A percentile compares a stretch with the other conserved stretches of the same genome.
Evolutionary conservation across 169 alveolate species (phyloP).

Genomic region (Babesia bigemina): DNA sequence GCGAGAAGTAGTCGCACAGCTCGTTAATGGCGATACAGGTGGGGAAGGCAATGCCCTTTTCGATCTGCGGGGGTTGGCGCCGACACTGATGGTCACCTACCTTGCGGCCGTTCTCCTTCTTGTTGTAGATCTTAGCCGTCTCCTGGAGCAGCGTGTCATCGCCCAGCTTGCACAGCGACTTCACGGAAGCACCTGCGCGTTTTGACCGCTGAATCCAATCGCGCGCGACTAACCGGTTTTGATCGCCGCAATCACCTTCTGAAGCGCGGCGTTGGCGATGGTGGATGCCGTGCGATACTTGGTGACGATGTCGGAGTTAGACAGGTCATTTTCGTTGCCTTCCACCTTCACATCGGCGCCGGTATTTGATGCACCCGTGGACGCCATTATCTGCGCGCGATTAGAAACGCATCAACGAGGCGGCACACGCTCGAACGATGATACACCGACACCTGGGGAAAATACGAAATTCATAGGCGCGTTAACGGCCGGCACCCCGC

Average conservation of each 20-base stretch:
- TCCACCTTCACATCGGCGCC: constrained; percentile 37
- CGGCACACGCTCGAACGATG: too few species aligned
- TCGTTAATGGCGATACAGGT: constrained; percentile 95
- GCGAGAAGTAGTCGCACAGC: constrained; percentile 92
- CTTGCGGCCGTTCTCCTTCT: constrained; percentile 71
- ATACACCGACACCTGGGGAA: too few species aligned
- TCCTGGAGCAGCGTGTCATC: constrained; percentile 43
- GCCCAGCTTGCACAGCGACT: constrained; percentile 54
- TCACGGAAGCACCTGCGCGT: constrained; percentile 48
- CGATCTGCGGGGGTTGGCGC: constrained; percentile 12
- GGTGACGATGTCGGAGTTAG: constrained; percentile 69
- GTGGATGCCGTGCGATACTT: constrained; percentile 69
- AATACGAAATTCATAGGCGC: too few species aligned
- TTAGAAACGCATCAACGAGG: background rate
- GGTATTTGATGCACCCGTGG: constrained; percentile 12
- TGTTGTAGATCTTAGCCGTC: constrained; percentile 59
- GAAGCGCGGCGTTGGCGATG: constrained; percentile 47
- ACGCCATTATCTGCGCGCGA: constrained; percentile 19
- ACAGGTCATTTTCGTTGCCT: constrained; percentile 52
- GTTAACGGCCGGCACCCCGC: too few species aligned
- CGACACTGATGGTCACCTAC: background rate
- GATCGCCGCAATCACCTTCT: constrained; percentile 47
- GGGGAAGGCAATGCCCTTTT: constrained; percentile 96
- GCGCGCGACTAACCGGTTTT: constrained; percentile 21
- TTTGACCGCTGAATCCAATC: background rate